Base-by-base conservation (phyloP, 768 basidiomycete species). In the Suillus plorans region DNA sequence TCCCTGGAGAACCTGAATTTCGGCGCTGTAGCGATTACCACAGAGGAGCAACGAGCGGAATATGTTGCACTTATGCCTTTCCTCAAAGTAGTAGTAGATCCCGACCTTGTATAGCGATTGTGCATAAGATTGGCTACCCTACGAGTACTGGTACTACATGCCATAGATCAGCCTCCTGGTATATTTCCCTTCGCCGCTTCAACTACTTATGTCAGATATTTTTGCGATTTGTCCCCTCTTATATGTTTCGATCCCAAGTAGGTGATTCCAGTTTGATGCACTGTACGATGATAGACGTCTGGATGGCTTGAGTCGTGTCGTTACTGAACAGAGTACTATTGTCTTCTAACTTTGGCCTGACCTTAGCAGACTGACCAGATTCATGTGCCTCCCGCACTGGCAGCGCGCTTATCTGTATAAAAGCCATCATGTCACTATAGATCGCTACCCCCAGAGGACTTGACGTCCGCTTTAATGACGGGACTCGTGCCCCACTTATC, bases 391-490 rank as follows among this genome's bases (percentile, higher is more conserved):
- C n/a, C n/a, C 52, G 10, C 12, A 37, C 1, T 13, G 31, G 47
- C 47, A 25, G 5, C 5, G 47, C n/a, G 49, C 50, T 50, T 28
- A 50, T 53, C 16, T 34, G 18, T 34, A 53, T 34, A 53, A 53
- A 34, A 53, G 52, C 5, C 31, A 4, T 20, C 31, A 28, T 16
- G 7, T 50, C 25, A 36, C 36, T 10, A 9, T 9, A 31, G 18
- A 50, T 25, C 28, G 9, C 31, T 31, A 31, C 5, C 31, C 68
- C 8, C 66, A 69, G 14, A 69, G 13, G 41, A 37, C 79, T 78
- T 62, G 66, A 71, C 37, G 75, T 85, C 39, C 79, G 82, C 10
- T 85, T 77, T 72, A 77, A 81, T 63, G 69, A 74, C 16, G 52
- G 79, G 2, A 70, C 70, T 2, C n/a, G 45, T 1, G 80, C 80